A percentile compares a stretch with the other conserved stretches of the same genome.
Conservation (phyloP, 2,329 filamentous ascomycete genomes). For the Neofusicoccum ribis region DNA sequence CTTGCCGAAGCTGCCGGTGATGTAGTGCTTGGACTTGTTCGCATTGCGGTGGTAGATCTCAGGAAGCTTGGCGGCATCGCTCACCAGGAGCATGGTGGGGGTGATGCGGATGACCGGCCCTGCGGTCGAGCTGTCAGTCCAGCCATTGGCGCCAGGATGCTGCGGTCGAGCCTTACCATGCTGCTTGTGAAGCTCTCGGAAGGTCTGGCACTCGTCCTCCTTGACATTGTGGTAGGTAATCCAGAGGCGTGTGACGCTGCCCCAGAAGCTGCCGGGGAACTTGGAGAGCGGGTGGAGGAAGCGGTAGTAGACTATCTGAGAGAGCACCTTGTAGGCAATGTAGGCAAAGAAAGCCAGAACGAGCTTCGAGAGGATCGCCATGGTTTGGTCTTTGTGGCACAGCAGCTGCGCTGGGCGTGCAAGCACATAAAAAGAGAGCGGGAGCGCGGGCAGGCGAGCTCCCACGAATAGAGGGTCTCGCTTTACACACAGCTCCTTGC, state of each 20-base stretch:
- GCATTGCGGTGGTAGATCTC: constrained; percentile 57
- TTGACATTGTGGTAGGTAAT: constrained; percentile 54
- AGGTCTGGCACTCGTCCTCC: constrained; percentile 47
- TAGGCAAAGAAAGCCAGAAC: constrained; percentile 20
- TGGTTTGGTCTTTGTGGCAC: constrained; percentile 2
- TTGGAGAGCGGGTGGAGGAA: constrained; percentile 55
- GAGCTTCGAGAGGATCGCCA: constrained; percentile 14
- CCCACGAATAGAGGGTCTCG: constrained; percentile 5
- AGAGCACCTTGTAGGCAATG: constrained; percentile 24
- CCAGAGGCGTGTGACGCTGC: constrained; percentile 53
- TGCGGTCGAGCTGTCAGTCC: constrained; percentile 26
- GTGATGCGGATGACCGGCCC: constrained; percentile 56
- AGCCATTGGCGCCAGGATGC: background rate
- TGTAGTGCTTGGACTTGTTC: constrained; percentile 60
- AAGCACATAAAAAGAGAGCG: constrained; percentile 3
- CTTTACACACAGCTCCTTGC: background rate
- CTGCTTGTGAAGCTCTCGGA: constrained; percentile 48
- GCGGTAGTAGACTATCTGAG: constrained; percentile 44
- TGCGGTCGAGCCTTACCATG: constrained; percentile 43
- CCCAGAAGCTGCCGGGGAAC: constrained; percentile 59
- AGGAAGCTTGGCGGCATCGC: constrained; percentile 56
- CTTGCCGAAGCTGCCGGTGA: constrained; percentile 58
- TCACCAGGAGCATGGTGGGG: constrained; percentile 55
- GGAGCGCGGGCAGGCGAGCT: background rate
- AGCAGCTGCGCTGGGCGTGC: background rate